Evolutionary conservation across 179 eudicot species (phyloP).

Genomic region (Vitellaria paradoxa): DNA sequence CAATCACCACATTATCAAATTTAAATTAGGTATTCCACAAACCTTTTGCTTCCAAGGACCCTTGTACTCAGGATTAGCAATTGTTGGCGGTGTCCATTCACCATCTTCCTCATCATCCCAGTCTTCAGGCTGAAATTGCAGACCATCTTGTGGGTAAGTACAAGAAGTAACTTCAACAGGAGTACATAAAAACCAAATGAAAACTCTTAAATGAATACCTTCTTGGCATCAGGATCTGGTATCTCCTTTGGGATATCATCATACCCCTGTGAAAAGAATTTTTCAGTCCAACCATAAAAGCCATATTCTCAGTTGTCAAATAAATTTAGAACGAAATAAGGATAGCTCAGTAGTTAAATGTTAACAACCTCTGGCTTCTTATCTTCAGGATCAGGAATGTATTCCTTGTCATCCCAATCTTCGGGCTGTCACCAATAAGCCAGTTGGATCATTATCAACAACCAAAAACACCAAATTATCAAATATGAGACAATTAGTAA

Average conservation of each 20-base stretch:
- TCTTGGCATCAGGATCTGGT: constrained; percentile 76
- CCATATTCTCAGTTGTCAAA: background rate
- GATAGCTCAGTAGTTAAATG: background rate
- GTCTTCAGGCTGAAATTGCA: constrained; percentile 72
- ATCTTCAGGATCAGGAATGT: constrained; percentile 84
- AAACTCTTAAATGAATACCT: constrained; percentile 33
- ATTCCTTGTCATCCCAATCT: constrained; percentile 22
- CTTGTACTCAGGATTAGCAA: constrained; percentile 95
- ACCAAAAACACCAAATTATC: background rate
- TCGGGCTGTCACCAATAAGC: constrained; percentile 23
- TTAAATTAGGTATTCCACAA: background rate
- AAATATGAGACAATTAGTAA: background rate
- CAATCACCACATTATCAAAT: background rate
- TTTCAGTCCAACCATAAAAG: background rate
- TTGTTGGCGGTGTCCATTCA: constrained; percentile 93
- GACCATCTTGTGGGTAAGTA: constrained; percentile 1
- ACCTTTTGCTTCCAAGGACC: constrained; percentile 97
- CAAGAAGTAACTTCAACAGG: too few species aligned
- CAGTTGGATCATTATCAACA: background rate
- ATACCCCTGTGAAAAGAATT: constrained; percentile 19
- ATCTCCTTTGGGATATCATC: constrained; percentile 39
- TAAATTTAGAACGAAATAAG: background rate
- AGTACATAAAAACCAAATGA: too few species aligned
- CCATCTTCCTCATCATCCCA: constrained; percentile 99
- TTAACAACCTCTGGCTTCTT: constrained; percentile 68